Evolutionary conservation across 768 basidiomycete genomes (phyloP), one percentile per base, ranked within the genome.

Genomic region (Tricholoma saponaceum): DNA sequence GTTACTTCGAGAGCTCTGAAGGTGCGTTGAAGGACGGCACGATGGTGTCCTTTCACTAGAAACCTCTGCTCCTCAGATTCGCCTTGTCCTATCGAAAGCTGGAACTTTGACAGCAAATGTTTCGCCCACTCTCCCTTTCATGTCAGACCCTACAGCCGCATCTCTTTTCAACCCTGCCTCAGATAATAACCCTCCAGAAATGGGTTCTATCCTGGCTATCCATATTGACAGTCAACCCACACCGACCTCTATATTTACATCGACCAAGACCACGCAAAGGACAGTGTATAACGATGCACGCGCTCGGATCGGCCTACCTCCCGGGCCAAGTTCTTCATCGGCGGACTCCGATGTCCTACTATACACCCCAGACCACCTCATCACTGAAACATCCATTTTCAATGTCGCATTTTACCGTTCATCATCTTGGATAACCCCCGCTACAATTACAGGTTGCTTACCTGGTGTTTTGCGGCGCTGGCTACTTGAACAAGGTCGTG

Each of bases 211-310:
- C 14, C 71, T 84, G 53, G 70, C 70, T 25, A 62, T 92, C 50
- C 73, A 74, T 51, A 60, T 90, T 46, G 90, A 92, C 69, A 74
- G 72, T 2, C 66, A 76, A 57, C 70, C 82, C 12, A 86, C 85
- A 0, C 68, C 77, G 3, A 71, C 79, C 0, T 83, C 85, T 14
- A 55, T 80, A 22, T 87, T 85, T 65, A 87, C 87, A 0, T 63
- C 69, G 20, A 85, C 88, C 49, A 93, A 93, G 70, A 92, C 91
- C 0, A 91, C 89, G 1, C 57, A 74, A 37, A 80, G 90, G 49
- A 58, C 66, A 6, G 67, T 78, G 10, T 93, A 92, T 63, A 75
- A 84, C 25, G 74, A 75, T 33, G 87, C 90, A 1, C 84, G 90
- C n/a, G 62, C 65, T 0, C 81, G 90, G 43, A 79, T 74, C 47